Evolutionary conservation across 2,329 filamentous ascomycete genomes (phyloP).

Genomic region (Aspergillus quadricinctus): DNA sequence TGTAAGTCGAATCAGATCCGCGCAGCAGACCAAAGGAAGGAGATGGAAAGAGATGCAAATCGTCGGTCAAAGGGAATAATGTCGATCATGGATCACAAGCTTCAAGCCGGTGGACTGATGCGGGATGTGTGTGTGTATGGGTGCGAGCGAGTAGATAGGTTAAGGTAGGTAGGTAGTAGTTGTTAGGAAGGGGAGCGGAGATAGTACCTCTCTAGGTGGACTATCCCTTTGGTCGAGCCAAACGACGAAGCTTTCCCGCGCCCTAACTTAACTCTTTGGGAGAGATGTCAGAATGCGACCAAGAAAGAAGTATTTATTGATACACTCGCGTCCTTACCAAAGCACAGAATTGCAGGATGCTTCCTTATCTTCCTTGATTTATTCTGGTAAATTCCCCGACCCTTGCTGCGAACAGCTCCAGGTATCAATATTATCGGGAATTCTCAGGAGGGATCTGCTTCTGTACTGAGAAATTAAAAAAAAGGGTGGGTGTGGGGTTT

Average conservation of each 20-base stretch:
- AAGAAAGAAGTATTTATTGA: conserved; percentile 2
- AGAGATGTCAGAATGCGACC: not conserved
- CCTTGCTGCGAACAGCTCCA: conserved; percentile 14
- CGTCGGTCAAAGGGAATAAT: conserved; percentile 23
- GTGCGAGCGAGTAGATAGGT: conserved; percentile 19
- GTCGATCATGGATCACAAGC: conserved; percentile 30
- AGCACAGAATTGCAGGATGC: not conserved
- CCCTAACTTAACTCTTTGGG: conserved; percentile 10
- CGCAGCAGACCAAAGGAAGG: conserved; percentile 26
- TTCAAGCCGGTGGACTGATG: conserved; percentile 23
- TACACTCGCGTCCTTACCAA: not conserved
- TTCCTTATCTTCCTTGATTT: not conserved
- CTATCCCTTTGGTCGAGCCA: conserved; percentile 15
- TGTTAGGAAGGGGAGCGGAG: conserved; percentile 17
- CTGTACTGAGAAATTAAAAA: conserved; percentile 1
- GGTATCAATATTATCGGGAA: conserved; percentile 9
- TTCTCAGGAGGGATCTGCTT: conserved; percentile 6
- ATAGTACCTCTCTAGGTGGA: not conserved
- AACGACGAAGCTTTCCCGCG: conserved; percentile 8
- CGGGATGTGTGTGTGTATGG: conserved; percentile 14
- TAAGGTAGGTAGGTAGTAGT: not conserved
- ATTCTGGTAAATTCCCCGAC: conserved; percentile 11
- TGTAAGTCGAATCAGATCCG: conserved; percentile 23
- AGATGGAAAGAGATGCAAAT: conserved; percentile 14
- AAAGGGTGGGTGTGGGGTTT: conserved; percentile 19